Evolutionary conservation across 352 stramenopile species (phyloP), one percentile per base, ranked within the genome.

Genomic region (Phytopythium vexans): DNA sequence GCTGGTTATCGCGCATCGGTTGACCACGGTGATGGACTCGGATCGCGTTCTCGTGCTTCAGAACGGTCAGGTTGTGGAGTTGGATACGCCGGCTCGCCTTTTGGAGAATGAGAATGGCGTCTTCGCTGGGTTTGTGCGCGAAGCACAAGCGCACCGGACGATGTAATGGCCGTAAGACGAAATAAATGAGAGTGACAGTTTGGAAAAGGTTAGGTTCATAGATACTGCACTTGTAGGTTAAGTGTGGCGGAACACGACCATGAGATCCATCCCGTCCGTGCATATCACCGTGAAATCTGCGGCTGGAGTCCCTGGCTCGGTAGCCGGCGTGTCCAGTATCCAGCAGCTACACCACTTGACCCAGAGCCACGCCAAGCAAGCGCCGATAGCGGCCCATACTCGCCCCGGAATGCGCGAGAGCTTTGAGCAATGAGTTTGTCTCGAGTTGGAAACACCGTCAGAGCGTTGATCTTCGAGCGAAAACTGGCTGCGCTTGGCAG

Each of bases 1-100:
- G 37, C 73, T 99, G 10, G 99, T 96, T 4, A 98, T 99, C 59
- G 96, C 97, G 8, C 96, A 99, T 64, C 78, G 97, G n/a, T 82
- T 99, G 33, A 96, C 98, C 59, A 99, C 96, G 11, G 97, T 99
- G 62, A 75, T 98, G 57, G 95, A 99, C 49, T 92, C 88, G 32
- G 96, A 99, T 53, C 81, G 86, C 51, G 92, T 99, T 35, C 71
- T 98, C 15, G 95, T 99, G 16, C 88, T 99, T 72, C 89, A 98
- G 48, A 78, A 94, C 59, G 96, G 96, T 0, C 45, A 60, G 14
- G 88, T 98, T 36, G 89, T 76, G 8, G 96, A 99, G 61, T 98
- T 97, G 52, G 96, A 98, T 65, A 89, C 88, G 10, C 95, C 95
- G 0, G 72, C 81, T n/a, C 74, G 65, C 15, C 62, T 92, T 3